Evolutionary conservation across 306 rosid genomes (phyloP), one percentile per base, ranked within the genome.

Genomic region (cucumber (Cucumis sativus)): DNA sequence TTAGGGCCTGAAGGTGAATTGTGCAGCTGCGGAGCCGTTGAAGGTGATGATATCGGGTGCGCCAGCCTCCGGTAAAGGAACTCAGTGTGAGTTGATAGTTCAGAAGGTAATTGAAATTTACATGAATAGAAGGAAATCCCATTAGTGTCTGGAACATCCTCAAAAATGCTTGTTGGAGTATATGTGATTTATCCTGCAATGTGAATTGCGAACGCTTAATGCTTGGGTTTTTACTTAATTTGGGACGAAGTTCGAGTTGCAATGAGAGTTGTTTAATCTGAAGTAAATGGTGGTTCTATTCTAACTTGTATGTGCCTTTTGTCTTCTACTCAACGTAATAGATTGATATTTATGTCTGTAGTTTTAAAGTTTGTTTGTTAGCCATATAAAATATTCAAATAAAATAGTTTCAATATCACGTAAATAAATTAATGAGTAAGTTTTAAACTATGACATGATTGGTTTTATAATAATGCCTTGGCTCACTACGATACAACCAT

Each of bases 41-140:
- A 95, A 92, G 87, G 92, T 95, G 47, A 88, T 95, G 96, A 90
- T 95, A 80, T 92, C 97, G 6, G 98, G 98, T 78, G 93, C 98
- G 10, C 98, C 98, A 39, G 96, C 97, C 1, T 95, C 97, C 0
- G 98, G 98, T 43, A 95, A 95, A 81, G 98, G 98, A 77, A 95
- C 98, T 30, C 98, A 92, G 84, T 95, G 96, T 57, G 96, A 95
- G 79, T 84, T 92, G 82, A 92, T 95, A 80, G 96, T 89, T 57
- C 83, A 79, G 59, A 90, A 92, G 98, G 97, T 92, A 61, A 23
- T 8, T 43, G 30, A 18, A 41, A 12, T 43, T 60, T 2, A 8
- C 21, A n/a, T 66, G 47, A 64, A 21, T 69, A 41, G 16, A 60
- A 45, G 58, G 58, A 43, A 45, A 23, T 47, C 58, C 14, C 23